Conservation (phyloP, 192 early-diverging fungal genomes). For the Umbelopsis isabellina region DNA sequence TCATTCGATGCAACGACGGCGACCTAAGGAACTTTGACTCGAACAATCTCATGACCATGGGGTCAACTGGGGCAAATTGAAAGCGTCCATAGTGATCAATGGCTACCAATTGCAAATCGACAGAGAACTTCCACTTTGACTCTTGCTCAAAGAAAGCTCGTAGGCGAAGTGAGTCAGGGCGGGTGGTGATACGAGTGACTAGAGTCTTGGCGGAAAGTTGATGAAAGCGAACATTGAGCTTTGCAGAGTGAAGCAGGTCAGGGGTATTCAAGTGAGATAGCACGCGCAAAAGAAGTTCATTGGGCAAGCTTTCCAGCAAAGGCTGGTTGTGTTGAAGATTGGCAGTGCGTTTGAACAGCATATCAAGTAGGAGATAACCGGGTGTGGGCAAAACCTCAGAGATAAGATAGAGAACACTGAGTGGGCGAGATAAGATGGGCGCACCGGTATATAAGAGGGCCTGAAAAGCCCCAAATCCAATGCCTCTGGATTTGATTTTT, state of each 20-base stretch:
- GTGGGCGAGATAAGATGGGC: conserved; percentile 16
- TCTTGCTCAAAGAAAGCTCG: conserved; percentile 36
- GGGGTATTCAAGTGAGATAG: conserved; percentile 20
- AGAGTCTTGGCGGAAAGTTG: background rate
- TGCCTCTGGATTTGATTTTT: no score
- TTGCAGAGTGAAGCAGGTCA: conserved; percentile 19
- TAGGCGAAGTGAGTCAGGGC: conserved; percentile 19
- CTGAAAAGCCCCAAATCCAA: no score
- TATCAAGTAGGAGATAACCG: conserved; percentile 9
- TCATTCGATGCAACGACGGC: conserved; percentile 20
- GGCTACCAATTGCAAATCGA: conserved; percentile 22
- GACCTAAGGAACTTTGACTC: conserved; percentile 23
- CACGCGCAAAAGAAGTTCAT: conserved; percentile 25
- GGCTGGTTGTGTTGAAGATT: background rate
- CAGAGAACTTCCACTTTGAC: conserved; percentile 31
- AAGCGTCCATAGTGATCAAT: conserved; percentile 19
- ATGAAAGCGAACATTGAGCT: conserved; percentile 7
- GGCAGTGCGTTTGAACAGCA: conserved; percentile 14
- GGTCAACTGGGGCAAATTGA: conserved; percentile 25
- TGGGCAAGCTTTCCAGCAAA: conserved; percentile 2
- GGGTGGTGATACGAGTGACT: conserved; percentile 1
- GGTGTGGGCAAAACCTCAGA: background rate
- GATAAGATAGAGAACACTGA: conserved; percentile 16
- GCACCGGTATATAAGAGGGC: background rate
- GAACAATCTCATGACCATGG: conserved; percentile 18